phyloP scores from a whole-genome alignment of 768 basidiomycete genomes.

The Termitomyces sp. region DNA sequence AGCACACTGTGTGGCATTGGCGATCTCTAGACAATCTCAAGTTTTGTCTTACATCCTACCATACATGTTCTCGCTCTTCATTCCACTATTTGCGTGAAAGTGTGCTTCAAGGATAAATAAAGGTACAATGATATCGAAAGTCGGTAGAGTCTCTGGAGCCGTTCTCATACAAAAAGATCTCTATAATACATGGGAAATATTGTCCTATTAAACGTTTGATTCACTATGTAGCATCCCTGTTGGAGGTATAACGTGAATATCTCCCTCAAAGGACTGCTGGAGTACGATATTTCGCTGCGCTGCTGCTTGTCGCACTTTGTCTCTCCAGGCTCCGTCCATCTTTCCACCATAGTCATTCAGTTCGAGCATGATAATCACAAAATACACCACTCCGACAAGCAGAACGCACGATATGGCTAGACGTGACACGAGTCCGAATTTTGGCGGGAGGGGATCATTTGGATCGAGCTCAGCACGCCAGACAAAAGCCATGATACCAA shows the following conservation, averaged over 20 bases:
- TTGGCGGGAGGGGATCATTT: conserved; percentile 23
- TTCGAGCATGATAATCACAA: conserved; percentile 56
- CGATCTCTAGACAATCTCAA: too few relatives aligned
- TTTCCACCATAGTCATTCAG: conserved; percentile 53
- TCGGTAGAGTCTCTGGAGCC: too few relatives aligned
- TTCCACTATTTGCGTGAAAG: too few relatives aligned
- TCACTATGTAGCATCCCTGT: too few relatives aligned
- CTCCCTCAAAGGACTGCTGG: conserved; percentile 1
- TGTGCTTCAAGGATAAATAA: too few relatives aligned
- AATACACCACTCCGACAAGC: conserved; percentile 54
- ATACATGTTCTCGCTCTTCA: too few relatives aligned
- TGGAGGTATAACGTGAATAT: background rate
- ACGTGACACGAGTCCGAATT: conserved; percentile 50
- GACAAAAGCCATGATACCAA: conserved; percentile 62
- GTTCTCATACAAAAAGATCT: too few relatives aligned
- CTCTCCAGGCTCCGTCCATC: conserved; percentile 7
- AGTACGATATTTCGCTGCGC: background rate
- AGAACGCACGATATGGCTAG: conserved; percentile 53
- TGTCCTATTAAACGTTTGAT: background rate
- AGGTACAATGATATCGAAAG: too few relatives aligned
- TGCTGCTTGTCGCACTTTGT: conserved; percentile 1
- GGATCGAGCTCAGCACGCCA: conserved; percentile 44
- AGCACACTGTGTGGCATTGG: too few relatives aligned
- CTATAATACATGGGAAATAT: too few relatives aligned
- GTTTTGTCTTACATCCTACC: too few relatives aligned